Percentiles rank a stretch among this genome's conserved stretches.
Conservation (phyloP, 495 filamentous ascomycete species). For the Aspergillus indologenus region DNA sequence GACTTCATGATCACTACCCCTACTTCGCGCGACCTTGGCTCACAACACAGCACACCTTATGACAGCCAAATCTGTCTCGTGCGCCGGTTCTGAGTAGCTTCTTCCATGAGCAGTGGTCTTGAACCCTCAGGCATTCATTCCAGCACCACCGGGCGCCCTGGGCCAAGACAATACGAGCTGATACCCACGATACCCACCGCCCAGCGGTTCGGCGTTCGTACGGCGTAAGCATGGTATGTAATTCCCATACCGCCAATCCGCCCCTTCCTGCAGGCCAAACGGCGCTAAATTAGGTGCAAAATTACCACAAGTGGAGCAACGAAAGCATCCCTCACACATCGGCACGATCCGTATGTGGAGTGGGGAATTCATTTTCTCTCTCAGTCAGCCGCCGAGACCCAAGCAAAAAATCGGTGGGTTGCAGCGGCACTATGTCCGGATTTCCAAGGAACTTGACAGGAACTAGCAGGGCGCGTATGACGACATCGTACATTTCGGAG, state of each 20-base stretch:
- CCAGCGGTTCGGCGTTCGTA: not conserved
- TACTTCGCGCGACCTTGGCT: not conserved
- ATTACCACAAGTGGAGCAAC: not conserved
- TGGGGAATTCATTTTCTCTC: not conserved
- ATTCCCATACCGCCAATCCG: not conserved
- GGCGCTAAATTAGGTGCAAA: not conserved
- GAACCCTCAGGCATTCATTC: not conserved
- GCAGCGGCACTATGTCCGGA: not conserved
- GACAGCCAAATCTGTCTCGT: not conserved
- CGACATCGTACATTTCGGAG: not conserved
- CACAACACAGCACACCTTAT: not conserved
- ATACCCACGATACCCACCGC: not conserved
- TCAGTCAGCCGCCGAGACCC: not conserved
- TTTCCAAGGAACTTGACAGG: slow-evolving; percentile 7
- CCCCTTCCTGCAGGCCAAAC: not conserved
- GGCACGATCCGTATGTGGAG: not conserved
- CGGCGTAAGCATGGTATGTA: not conserved
- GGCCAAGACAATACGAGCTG: not conserved
- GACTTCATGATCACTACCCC: not conserved
- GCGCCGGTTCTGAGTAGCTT: not conserved
- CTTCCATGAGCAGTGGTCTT: not conserved
- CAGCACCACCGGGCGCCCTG: not conserved
- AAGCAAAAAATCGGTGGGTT: not conserved
- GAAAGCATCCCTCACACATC: not conserved
- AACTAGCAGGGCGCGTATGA: not conserved